These are phyloP conservation scores for Claviceps humidiphila DNA, from an alignment of 2,329 filamentous ascomycete species.

Conservation along the genomic window DNA sequence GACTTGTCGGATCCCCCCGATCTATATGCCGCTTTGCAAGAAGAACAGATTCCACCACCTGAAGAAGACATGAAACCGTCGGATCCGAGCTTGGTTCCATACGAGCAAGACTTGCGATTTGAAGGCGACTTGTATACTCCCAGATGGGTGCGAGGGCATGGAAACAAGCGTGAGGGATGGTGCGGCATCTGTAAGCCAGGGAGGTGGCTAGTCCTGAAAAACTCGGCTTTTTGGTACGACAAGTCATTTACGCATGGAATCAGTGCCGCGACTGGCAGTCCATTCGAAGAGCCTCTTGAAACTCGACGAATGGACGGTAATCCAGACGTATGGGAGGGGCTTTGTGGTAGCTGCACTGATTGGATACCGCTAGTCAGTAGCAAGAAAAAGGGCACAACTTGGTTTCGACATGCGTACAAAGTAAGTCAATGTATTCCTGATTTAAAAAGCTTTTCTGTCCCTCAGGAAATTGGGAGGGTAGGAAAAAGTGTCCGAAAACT, in stretches of 20 bases:
- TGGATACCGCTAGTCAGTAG: slow-evolving; percentile 73
- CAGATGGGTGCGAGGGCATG: slow-evolving; percentile 70
- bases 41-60: slow-evolving; percentile 61
- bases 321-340: slow-evolving; percentile 67
- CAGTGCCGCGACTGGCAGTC: slow-evolving; percentile 64
- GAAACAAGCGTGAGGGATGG: slow-evolving; percentile 81
- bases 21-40: slow-evolving; percentile 59
- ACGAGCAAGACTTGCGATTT: slow-evolving; percentile 68
- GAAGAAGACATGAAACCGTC: slow-evolving; percentile 71
- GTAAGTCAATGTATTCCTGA: slow-evolving; percentile 28
- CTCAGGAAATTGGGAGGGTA: slow-evolving; percentile 2
- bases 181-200: slow-evolving; percentile 80
- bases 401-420: slow-evolving; percentile 85
- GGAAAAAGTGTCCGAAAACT: neutral
- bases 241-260: slow-evolving; percentile 84
- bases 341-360: slow-evolving; percentile 66
- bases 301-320: slow-evolving; percentile 67
- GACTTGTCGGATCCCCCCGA: slow-evolving; percentile 65
- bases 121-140: slow-evolving; percentile 75
- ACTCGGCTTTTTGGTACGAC: slow-evolving; percentile 88
- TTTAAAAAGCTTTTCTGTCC: neutral
- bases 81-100: slow-evolving; percentile 61
- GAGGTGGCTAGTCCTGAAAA: slow-evolving; percentile 77
- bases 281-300: slow-evolving; percentile 65
- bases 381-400: slow-evolving; percentile 86